A percentile compares a stretch with the other conserved stretches of the same genome.
phyloP scores from a whole-genome alignment of 345 rosid species.

The Eucalyptus marginata region DNA sequence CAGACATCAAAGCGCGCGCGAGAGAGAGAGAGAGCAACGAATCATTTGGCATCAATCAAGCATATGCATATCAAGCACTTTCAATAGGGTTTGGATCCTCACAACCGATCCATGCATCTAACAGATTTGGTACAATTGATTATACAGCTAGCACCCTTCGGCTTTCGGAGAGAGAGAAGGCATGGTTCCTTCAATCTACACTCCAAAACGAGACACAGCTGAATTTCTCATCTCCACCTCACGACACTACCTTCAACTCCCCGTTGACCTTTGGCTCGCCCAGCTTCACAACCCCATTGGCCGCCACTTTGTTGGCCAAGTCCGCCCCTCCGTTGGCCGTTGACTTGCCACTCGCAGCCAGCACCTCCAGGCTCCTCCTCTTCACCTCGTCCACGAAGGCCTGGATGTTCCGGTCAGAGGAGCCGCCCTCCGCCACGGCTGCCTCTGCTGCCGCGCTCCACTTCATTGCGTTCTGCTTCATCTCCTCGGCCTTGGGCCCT shows the following conservation, averaged over 20 bases:
- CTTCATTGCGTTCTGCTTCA: conserved; percentile 24
- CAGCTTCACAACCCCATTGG: not conserved
- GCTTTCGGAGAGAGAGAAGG: not conserved
- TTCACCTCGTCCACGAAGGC: conserved; percentile 25
- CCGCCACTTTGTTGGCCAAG: not conserved
- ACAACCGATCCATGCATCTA: not conserved
- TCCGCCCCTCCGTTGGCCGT: not conserved
- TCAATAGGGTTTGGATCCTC: not conserved
- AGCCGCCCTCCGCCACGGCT: conserved; percentile 18
- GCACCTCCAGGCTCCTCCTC: not conserved
- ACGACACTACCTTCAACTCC: not conserved
- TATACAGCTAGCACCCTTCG: not conserved
- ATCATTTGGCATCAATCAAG: not conserved
- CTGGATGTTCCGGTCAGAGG: conserved; percentile 33
- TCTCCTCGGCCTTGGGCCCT: conserved; percentile 41
- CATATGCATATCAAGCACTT: not conserved
- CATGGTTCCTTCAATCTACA: not conserved
- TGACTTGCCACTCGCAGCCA: not conserved
- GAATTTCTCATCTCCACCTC: not conserved
- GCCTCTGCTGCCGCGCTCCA: conserved; percentile 20
- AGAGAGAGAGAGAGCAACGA: not conserved
- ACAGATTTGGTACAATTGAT: not conserved
- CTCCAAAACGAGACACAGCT: not conserved
- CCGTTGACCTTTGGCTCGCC: not conserved
- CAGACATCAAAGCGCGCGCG: no score